Percentiles rank a stretch among this genome's conserved stretches.
phyloP scores from a whole-genome alignment of 345 rosid species.

The Boechera retrofracta region DNA sequence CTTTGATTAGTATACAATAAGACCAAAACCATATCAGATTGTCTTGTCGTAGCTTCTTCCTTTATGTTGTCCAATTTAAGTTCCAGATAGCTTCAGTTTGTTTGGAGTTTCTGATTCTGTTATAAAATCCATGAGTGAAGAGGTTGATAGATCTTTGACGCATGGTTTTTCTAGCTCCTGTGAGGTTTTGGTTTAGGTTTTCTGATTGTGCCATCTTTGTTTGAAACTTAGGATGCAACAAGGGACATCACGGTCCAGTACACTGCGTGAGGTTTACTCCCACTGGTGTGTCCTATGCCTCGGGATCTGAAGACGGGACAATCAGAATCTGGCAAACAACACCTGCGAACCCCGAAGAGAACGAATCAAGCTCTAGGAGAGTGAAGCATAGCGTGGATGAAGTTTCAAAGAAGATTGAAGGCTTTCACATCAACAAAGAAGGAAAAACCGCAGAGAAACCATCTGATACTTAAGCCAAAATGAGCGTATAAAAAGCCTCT shows the following conservation, averaged over 20 bases:
- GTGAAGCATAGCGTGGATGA: constrained; percentile 55
- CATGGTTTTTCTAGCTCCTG: background rate
- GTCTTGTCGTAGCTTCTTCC: constrained; percentile 2
- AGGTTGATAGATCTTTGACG: constrained; percentile 7
- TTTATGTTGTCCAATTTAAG: background rate
- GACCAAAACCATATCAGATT: background rate
- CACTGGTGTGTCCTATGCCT: constrained; percentile 91
- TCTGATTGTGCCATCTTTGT: constrained; percentile 26
- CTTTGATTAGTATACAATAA: constrained; percentile 6
- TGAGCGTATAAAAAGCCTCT: background rate
- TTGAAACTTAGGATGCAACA: constrained; percentile 74
- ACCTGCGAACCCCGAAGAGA: constrained; percentile 46
- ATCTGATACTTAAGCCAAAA: constrained; percentile 34
- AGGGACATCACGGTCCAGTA: constrained; percentile 99
- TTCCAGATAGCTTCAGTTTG: background rate
- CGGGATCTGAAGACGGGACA: constrained; percentile 98
- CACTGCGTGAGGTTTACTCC: constrained; percentile 94
- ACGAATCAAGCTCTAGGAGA: constrained; percentile 47
- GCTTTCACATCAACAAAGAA: constrained; percentile 54
- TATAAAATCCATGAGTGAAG: background rate
- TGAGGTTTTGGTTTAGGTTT: background rate
- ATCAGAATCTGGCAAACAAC: constrained; percentile 68
- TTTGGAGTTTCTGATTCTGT: background rate
- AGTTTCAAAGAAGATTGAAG: constrained; percentile 53
- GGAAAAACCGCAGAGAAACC: constrained; percentile 45